These are phyloP conservation scores for Metarhizium album DNA, from an alignment of 2,329 filamentous ascomycete genomes.

Conservation along the genomic window DNA sequence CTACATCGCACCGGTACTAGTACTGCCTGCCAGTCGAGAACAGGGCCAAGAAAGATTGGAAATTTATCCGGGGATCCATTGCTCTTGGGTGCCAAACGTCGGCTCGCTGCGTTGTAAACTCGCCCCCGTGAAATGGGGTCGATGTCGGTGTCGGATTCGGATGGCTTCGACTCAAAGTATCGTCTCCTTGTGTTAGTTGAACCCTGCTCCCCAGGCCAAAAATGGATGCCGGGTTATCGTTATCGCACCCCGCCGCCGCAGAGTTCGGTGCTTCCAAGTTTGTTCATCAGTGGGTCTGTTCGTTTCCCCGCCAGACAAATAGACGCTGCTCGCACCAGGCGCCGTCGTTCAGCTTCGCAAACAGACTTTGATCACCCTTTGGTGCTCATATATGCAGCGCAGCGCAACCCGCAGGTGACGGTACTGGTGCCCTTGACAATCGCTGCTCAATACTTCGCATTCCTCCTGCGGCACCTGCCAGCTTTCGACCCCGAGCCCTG, in stretches of 20 bases:
- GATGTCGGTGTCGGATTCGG: no score
- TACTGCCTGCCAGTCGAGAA: no score
- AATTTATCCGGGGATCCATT: no score
- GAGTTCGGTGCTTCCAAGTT: constrained; percentile 6
- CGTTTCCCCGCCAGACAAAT: constrained; percentile 6
- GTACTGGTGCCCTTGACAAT: background rate
- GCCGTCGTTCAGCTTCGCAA: constrained; percentile 3
- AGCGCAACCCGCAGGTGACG: background rate
- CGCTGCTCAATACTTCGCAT: background rate
- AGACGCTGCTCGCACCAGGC: constrained; percentile 8
- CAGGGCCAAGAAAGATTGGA: no score
- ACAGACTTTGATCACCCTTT: background rate
- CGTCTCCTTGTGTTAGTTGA: no score
- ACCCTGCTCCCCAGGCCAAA: background rate
- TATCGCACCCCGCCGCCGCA: constrained; percentile 25
- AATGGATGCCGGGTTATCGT: constrained; percentile 23
- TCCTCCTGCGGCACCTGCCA: background rate
- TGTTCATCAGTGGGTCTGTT: background rate
- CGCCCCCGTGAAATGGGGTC: no score
- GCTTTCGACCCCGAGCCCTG: background rate
- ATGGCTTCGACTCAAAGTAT: no score
- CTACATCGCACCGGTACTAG: no score
- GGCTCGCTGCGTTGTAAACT: no score
- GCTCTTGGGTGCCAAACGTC: no score
- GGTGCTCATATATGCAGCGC: background rate